Percentiles rank a stretch among this genome's conserved stretches.
Conservation (phyloP, 208 protist species). For the Trichomonas tenax region DNA sequence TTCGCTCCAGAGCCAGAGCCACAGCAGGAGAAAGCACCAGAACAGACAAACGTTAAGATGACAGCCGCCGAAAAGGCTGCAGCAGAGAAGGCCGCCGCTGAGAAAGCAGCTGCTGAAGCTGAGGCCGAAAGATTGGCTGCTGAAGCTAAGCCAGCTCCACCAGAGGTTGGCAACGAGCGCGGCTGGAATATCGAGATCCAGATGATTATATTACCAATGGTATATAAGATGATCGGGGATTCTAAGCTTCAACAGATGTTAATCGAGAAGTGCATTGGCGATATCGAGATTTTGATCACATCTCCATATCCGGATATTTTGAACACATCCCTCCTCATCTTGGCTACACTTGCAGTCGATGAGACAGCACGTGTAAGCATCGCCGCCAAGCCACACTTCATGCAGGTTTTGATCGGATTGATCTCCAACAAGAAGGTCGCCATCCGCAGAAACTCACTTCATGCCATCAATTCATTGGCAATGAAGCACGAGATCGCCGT, state of each 20-base stretch:
- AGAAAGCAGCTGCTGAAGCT: background rate
- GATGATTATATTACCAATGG: background rate
- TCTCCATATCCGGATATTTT: background rate
- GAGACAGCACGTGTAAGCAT: background rate
- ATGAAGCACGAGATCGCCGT: background rate
- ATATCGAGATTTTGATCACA: background rate
- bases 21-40: background rate
- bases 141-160: background rate
- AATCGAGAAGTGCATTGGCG: background rate
- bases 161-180: background rate
- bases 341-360: background rate
- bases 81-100: background rate
- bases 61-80: background rate
- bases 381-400: background rate
- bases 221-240: conserved; percentile 1
- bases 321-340: background rate
- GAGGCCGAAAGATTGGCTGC: background rate
- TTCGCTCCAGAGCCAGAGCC: background rate
- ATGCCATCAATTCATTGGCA: background rate
- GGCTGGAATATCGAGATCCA: conserved; percentile 10
- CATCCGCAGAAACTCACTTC: background rate
- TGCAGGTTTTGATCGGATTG: background rate
- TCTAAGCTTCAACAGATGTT: background rate
- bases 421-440: conserved; percentile 10
- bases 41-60: background rate